Percentiles rank a stretch among this genome's conserved stretches.
Conservation (phyloP, 192 early-diverging fungal genomes). For the Coemansia sp. region DNA sequence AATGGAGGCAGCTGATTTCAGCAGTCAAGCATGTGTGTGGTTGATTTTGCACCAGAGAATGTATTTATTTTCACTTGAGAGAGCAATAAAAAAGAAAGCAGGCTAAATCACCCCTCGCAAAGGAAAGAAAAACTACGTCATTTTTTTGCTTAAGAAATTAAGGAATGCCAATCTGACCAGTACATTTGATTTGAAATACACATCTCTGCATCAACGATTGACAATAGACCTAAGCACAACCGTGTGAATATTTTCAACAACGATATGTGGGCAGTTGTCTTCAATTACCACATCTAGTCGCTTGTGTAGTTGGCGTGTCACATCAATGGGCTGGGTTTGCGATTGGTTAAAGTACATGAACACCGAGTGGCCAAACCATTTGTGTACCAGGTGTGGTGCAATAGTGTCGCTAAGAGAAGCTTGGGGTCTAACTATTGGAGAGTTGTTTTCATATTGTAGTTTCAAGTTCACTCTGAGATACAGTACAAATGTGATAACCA, state of each 20-base stretch:
- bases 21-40: too few relatives aligned
- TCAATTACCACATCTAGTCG: not conserved
- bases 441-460: slow-evolving; percentile 4
- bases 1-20: too few relatives aligned
- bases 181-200: not conserved
- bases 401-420: not conserved
- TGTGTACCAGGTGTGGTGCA: slow-evolving; percentile 6
- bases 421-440: not conserved
- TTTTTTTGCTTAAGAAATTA: too few relatives aligned
- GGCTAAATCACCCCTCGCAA: too few relatives aligned
- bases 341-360: slow-evolving; percentile 6
- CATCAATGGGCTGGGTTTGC: slow-evolving; percentile 4
- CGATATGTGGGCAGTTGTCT: not conserved
- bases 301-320: slow-evolving; percentile 3
- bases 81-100: too few relatives aligned
- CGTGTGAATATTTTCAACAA: not conserved
- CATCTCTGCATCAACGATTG: not conserved
- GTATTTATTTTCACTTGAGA: too few relatives aligned
- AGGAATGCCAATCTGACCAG: not conserved
- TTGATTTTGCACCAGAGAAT: too few relatives aligned
- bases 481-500: slow-evolving; percentile 3
- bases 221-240: not conserved
- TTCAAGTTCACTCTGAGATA: not conserved
- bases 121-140: too few relatives aligned
- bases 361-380: slow-evolving; percentile 7